These are phyloP conservation scores for Bipolaris sorokiniana DNA, from an alignment of 2,329 filamentous ascomycete genomes.

Conservation along the genomic window DNA sequence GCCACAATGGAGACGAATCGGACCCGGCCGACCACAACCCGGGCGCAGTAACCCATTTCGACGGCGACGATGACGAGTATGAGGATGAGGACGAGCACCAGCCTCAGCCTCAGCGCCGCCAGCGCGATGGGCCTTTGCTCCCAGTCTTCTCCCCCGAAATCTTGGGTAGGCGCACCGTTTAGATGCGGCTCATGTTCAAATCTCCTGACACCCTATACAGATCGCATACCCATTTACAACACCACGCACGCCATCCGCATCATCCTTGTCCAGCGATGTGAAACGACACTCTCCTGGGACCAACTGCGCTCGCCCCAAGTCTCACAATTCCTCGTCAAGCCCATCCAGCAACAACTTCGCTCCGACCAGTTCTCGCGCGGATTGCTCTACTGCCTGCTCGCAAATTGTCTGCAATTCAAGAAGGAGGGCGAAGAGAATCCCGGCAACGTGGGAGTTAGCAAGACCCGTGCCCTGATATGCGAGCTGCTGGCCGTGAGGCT, in stretches of 20 bases:
- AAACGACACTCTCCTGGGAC: slow-evolving; percentile 93
- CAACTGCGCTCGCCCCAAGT: slow-evolving; percentile 95
- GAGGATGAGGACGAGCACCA: slow-evolving; percentile 42
- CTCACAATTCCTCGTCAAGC: slow-evolving; percentile 93
- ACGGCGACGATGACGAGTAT: slow-evolving; percentile 37
- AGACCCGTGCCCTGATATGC: slow-evolving; percentile 84
- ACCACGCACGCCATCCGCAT: slow-evolving; percentile 89
- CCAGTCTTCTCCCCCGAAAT: slow-evolving; percentile 50
- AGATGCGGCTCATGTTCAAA: slow-evolving; percentile 15
- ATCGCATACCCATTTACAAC: slow-evolving; percentile 85
- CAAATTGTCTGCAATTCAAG: slow-evolving; percentile 90
- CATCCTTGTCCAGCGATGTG: slow-evolving; percentile 81
- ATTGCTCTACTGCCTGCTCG: slow-evolving; percentile 87
- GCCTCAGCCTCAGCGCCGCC: slow-evolving; percentile 29
- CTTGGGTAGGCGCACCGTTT: slow-evolving; percentile 37
- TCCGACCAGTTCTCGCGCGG: slow-evolving; percentile 82
- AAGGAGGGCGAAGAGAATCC: slow-evolving; percentile 85
- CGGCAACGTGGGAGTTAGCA: slow-evolving; percentile 82
- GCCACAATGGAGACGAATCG: slow-evolving; percentile 30
- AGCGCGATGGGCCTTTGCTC: slow-evolving; percentile 45
- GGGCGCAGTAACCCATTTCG: slow-evolving; percentile 31
- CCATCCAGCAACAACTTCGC: slow-evolving; percentile 88
- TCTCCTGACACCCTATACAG: slow-evolving; percentile 55
- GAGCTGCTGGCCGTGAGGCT: slow-evolving; percentile 89
- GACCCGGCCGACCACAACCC: slow-evolving; percentile 31